phyloP scores from a whole-genome alignment of 371 early-diverging fungal genomes.

The Apophysomyces ossiformis region DNA sequence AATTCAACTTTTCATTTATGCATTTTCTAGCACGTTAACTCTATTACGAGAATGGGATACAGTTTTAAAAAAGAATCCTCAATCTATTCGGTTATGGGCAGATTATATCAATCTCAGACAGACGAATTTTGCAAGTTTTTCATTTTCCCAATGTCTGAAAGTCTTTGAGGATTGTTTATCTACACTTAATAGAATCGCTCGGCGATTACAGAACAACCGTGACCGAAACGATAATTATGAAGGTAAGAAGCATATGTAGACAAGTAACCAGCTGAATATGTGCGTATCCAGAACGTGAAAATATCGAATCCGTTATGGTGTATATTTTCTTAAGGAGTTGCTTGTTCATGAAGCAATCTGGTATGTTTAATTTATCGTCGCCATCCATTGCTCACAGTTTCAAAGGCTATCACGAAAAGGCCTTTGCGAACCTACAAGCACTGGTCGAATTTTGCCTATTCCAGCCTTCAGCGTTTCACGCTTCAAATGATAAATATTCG shows the following conservation, averaged over 20 bases:
- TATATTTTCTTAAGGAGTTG: conserved; percentile 69
- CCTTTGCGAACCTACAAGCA: conserved; percentile 71
- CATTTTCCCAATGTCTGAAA: conserved; percentile 61
- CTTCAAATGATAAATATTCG: conserved; percentile 15
- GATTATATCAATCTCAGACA: conserved; percentile 79
- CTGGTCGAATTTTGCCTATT: conserved; percentile 75
- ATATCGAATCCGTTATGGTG: conserved; percentile 64
- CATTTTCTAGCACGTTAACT: conserved; percentile 41
- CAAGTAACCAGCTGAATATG: not conserved
- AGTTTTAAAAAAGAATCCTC: conserved; percentile 52
- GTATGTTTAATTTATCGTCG: conserved; percentile 28
- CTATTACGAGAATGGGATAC: conserved; percentile 77
- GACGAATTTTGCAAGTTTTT: conserved; percentile 73
- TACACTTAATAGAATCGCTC: conserved; percentile 28
- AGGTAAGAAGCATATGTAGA: conserved; percentile 15
- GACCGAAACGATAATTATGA: conserved; percentile 20
- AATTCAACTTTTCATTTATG: not conserved
- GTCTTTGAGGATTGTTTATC: conserved; percentile 71
- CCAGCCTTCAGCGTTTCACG: conserved; percentile 49
- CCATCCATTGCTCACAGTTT: no score
- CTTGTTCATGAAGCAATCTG: conserved; percentile 68
- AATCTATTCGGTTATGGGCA: conserved; percentile 69
- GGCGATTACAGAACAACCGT: conserved; percentile 14
- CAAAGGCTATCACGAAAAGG: conserved; percentile 73
- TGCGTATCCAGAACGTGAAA: conserved; percentile 29